These are phyloP conservation scores for Amanita pseudoporphyria DNA, from an alignment of 768 basidiomycete species.

Conservation along the genomic window DNA sequence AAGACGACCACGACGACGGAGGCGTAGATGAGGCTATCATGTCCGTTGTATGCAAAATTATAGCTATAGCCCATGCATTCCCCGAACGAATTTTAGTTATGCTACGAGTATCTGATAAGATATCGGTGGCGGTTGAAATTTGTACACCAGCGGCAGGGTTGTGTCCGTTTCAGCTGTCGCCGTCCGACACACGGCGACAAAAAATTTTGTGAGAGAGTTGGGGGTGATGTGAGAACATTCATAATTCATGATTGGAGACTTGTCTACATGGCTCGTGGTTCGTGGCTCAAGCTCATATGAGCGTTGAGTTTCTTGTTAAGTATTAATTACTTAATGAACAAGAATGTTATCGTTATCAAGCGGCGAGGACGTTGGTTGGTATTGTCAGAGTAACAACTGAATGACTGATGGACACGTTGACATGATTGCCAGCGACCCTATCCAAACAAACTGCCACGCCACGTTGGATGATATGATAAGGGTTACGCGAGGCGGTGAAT, in stretches of 20 bases:
- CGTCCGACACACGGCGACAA: background rate
- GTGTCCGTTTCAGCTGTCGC: background rate
- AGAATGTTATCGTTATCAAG: too few relatives aligned
- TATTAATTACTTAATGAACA: too few relatives aligned
- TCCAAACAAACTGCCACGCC: too few relatives aligned
- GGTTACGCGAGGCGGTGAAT: too few relatives aligned
- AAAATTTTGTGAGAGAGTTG: background rate
- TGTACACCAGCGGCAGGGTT: background rate
- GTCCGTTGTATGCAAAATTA: background rate
- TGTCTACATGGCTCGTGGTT: background rate
- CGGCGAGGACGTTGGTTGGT: too few relatives aligned
- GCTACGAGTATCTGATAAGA: constrained; percentile 1
- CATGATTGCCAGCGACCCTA: too few relatives aligned
- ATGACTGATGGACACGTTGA: too few relatives aligned
- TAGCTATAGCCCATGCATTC: too few relatives aligned
- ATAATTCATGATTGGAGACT: background rate
- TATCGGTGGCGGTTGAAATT: background rate
- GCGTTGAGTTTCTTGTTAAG: too few relatives aligned
- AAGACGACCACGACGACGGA: constrained; percentile 42
- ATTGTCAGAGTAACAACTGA: too few relatives aligned
- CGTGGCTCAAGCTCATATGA: background rate
- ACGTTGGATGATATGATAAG: too few relatives aligned
- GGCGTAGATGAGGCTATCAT: constrained; percentile 14
- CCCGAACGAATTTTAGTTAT: too few relatives aligned
- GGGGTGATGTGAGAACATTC: background rate